Percentiles rank a stretch among this genome's conserved stretches.
Evolutionary conservation across 148 eudicot species (phyloP).

Genomic region (Fallopia convolvulus): DNA sequence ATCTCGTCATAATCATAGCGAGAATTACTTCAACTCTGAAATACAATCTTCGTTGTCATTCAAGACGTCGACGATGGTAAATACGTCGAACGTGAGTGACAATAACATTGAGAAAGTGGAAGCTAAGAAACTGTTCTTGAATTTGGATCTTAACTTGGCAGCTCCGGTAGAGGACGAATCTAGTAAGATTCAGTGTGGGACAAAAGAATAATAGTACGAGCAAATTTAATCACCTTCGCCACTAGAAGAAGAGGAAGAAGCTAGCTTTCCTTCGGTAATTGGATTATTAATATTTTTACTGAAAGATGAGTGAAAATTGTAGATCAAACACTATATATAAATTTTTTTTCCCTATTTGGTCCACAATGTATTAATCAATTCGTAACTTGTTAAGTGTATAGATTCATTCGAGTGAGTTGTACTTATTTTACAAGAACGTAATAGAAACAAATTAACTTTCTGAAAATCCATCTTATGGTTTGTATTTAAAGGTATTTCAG

Average conservation of each 20-base stretch:
- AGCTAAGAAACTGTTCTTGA: slow-evolving; percentile 18
- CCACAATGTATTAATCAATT: neutral
- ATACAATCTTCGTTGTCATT: slow-evolving; percentile 4
- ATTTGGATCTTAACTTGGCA: slow-evolving; percentile 53
- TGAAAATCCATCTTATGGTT: too few relatives aligned
- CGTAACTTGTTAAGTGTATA: neutral
- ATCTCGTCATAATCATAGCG: neutral
- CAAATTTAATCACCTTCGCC: neutral
- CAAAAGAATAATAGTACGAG: neutral
- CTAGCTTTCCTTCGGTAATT: too few relatives aligned
- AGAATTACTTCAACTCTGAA: neutral
- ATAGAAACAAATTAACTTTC: too few relatives aligned
- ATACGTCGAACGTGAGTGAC: neutral
- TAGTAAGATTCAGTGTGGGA: neutral
- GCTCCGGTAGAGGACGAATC: slow-evolving; percentile 30
- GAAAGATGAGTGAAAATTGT: neutral
- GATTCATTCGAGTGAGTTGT: neutral
- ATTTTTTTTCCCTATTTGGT: neutral
- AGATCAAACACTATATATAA: neutral
- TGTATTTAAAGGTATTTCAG: too few relatives aligned
- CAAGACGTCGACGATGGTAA: neutral
- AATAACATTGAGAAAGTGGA: neutral
- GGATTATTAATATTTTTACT: too few relatives aligned
- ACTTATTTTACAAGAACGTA: neutral
- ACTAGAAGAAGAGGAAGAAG: too few relatives aligned